Percentiles rank a stretch among this genome's conserved stretches.
phyloP scores from a whole-genome alignment of 1,284 basidiomycete species.

The Moniliophthora roreri region DNA sequence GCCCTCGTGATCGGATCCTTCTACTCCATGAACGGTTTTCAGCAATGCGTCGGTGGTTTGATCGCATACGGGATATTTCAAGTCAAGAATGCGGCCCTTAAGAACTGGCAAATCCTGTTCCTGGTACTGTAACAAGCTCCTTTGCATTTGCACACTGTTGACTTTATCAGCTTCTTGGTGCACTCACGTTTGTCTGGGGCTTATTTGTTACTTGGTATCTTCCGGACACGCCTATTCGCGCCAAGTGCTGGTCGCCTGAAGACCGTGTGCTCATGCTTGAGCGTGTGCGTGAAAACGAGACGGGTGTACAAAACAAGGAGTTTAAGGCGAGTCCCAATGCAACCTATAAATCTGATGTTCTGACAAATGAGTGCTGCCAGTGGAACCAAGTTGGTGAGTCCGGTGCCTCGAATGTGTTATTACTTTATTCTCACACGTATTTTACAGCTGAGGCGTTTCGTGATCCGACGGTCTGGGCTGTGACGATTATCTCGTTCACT shows the following conservation, averaged over 20 bases:
- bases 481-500: conserved; percentile 47
- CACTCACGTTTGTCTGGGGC: conserved; percentile 47
- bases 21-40: conserved; percentile 54
- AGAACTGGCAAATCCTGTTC: conserved; percentile 56
- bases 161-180: conserved; percentile 39
- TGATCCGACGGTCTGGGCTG: conserved; percentile 48
- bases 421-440: background rate
- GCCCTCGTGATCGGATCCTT: conserved; percentile 48
- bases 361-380: conserved; percentile 14
- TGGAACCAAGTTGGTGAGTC: conserved; percentile 37
- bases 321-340: conserved; percentile 40
- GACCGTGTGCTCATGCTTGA: conserved; percentile 54
- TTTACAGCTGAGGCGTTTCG: conserved; percentile 40
- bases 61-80: conserved; percentile 52
- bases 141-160: background rate
- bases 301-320: conserved; percentile 52
- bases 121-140: conserved; percentile 28
- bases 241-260: conserved; percentile 46
- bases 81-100: conserved; percentile 37
- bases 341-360: background rate
- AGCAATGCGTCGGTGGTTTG: conserved; percentile 51
- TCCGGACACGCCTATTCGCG: conserved; percentile 50
- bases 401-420: background rate
- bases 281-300: conserved; percentile 54
- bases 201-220: conserved; percentile 51